These are phyloP conservation scores for Ceratonia siliqua DNA, from an alignment of 306 rosid species.

Conservation along the genomic window DNA sequence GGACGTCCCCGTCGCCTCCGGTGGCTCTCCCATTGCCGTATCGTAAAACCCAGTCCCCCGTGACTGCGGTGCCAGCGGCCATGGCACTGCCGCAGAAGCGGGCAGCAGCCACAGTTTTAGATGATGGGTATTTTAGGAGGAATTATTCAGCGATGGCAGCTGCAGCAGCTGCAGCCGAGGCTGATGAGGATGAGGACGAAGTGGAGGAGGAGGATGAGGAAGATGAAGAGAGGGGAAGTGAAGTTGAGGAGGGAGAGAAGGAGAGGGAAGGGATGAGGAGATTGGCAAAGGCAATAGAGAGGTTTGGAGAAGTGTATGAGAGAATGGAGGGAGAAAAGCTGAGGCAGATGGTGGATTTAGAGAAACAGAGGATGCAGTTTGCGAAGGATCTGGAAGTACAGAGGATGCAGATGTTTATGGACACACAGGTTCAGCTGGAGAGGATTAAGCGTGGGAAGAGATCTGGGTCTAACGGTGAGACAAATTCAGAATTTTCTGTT, in stretches of 20 bases:
- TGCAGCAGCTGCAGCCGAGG: slow-evolving; percentile 84
- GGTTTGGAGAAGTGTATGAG: slow-evolving; percentile 79
- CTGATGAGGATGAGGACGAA: slow-evolving; percentile 65
- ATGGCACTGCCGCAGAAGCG: slow-evolving; percentile 81
- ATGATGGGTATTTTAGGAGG: slow-evolving; percentile 70
- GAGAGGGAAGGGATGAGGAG: slow-evolving; percentile 73
- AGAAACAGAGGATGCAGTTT: slow-evolving; percentile 94
- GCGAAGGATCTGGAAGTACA: slow-evolving; percentile 87
- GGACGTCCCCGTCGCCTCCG: slow-evolving; percentile 60
- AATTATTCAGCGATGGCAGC: slow-evolving; percentile 91
- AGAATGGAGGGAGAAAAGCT: slow-evolving; percentile 86
- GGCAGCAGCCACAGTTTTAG: slow-evolving; percentile 42
- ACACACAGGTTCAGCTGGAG: slow-evolving; percentile 90
- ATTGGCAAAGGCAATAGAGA: slow-evolving; percentile 83
- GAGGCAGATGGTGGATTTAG: slow-evolving; percentile 93
- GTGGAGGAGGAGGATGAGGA: slow-evolving; percentile 57
- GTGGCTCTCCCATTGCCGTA: slow-evolving; percentile 66
- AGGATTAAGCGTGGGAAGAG: slow-evolving; percentile 90
- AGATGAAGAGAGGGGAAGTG: slow-evolving; percentile 44
- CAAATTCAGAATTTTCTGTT: not conserved
- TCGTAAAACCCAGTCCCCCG: slow-evolving; percentile 47
- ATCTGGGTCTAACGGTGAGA: slow-evolving; percentile 77
- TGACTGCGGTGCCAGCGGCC: slow-evolving; percentile 36
- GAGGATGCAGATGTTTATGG: slow-evolving; percentile 93
- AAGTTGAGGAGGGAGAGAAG: slow-evolving; percentile 47